Percentiles rank a stretch among this genome's conserved stretches.
phyloP scores from a whole-genome alignment of 2,329 filamentous ascomycete genomes.

The Aspergillus puulaauensis region DNA sequence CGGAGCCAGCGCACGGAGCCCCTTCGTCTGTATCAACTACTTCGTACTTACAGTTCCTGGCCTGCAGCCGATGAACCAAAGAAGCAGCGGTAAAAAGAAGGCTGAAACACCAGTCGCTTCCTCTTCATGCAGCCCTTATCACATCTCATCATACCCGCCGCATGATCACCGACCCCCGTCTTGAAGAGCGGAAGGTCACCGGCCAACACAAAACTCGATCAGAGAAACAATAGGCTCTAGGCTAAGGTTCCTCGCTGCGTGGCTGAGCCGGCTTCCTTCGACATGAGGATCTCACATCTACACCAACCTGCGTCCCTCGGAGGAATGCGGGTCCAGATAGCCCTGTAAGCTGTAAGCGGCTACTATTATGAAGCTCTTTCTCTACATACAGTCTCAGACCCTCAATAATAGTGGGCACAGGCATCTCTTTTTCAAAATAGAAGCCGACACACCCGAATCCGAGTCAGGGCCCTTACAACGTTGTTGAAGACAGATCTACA shows the following conservation, averaged over 20 bases:
- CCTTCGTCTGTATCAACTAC: background rate
- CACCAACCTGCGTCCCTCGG: background rate
- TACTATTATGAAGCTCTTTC: background rate
- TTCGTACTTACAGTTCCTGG: background rate
- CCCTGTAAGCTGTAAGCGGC: background rate
- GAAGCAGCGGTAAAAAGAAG: background rate
- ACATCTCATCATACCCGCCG: slow-evolving; percentile 6
- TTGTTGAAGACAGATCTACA: background rate
- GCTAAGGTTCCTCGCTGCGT: background rate
- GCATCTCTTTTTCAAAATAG: background rate
- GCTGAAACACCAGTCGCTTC: slow-evolving; percentile 14
- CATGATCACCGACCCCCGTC: background rate
- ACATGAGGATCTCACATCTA: background rate
- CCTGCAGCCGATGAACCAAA: background rate
- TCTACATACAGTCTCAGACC: too few relatives aligned
- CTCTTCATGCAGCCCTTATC: slow-evolving; percentile 13
- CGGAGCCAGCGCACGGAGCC: background rate
- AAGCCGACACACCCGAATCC: background rate
- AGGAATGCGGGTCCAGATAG: background rate
- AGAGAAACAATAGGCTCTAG: background rate
- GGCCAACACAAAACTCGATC: background rate
- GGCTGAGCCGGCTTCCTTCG: background rate
- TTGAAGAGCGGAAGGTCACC: background rate
- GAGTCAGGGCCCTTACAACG: background rate
- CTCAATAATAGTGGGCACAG: too few relatives aligned